Percentiles rank a stretch among this genome's conserved stretches.
These are phyloP conservation scores for Thalassiosira hispida DNA, from an alignment of 352 stramenopile species.

Conservation along the genomic window DNA sequence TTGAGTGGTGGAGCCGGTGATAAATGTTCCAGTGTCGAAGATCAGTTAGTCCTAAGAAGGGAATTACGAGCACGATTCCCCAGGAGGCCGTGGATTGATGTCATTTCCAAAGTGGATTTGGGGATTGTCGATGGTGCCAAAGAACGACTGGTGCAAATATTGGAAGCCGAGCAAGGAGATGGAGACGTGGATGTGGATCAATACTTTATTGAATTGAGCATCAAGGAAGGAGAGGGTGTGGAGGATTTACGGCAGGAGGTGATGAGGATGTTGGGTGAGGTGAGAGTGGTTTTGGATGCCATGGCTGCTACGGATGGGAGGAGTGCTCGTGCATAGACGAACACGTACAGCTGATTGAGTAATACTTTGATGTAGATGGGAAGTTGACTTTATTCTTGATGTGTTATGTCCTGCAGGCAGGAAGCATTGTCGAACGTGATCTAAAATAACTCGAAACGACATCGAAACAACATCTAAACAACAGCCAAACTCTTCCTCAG, in stretches of 20 bases:
- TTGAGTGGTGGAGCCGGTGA: conserved; percentile 85
- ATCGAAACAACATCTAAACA: too few species aligned
- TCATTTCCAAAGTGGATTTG: conserved; percentile 87
- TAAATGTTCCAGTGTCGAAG: conserved; percentile 81
- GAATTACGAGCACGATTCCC: conserved; percentile 83
- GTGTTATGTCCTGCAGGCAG: too few species aligned
- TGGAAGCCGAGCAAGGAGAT: conserved; percentile 43
- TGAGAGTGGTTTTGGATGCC: conserved; percentile 81
- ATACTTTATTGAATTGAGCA: conserved; percentile 75
- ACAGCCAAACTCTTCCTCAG: too few species aligned
- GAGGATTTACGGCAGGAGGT: conserved; percentile 77
- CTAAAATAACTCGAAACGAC: too few species aligned
- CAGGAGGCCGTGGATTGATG: conserved; percentile 87
- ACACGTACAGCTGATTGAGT: too few species aligned
- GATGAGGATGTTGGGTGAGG: conserved; percentile 80
- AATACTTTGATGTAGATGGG: too few species aligned
- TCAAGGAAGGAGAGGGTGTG: conserved; percentile 75
- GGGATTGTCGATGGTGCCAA: conserved; percentile 65
- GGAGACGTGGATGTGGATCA: conserved; percentile 20
- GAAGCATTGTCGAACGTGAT: too few species aligned
- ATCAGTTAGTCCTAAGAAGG: conserved; percentile 85
- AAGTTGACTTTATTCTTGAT: too few species aligned
- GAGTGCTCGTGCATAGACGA: conserved; percentile 48
- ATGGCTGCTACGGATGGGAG: conserved; percentile 68
- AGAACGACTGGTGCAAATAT: conserved; percentile 71